Base-by-base conservation (phyloP, 495 filamentous ascomycete genomes). In the Xylaria longipes region DNA sequence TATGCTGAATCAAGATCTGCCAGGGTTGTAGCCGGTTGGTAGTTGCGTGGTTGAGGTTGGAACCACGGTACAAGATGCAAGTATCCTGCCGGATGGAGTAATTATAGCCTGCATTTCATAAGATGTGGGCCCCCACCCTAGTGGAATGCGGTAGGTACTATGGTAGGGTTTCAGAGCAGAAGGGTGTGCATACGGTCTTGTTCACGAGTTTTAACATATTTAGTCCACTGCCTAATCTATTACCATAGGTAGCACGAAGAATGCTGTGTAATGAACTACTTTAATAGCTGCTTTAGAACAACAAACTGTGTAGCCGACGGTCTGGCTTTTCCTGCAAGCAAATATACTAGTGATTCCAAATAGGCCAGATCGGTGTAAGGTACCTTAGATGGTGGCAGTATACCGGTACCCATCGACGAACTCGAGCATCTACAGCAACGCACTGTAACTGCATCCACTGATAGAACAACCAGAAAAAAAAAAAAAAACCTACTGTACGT, bases 101-200 rank as follows among this genome's bases (percentile, higher is more conserved):
- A 56, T 56, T 67, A 67, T 67, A 67, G 65, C 65, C 65, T 56
- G 48, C 65, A 56, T 41, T 63, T 43, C 37, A 43, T 43, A 41
- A 37, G 60, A 43, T 63, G 60, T 43, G 60, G 60, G 54, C 66
- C 50, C 66, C 66, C 52, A 69, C 66, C 20, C 66, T 57, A 61
- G 41, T 61, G 66, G 54, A 60, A 61, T 69, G 60, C 29, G 33
- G 66, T 69, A 69, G 66, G 66, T 39, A 60, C 48, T 69, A 37
- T n/a, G 33, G 66, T 69, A 69, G 66, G 66, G 66, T 69, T 69
- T 69, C 66, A 69, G 66, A 29, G 66, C 66, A 69, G 66, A 46
- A 68, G 29, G 27, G 52, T 60, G 56, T 48, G 66, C 66, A 69
- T 69, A 69, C 20, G 66, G 29, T 60, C 41, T 69, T 61, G 66